Conservation (phyloP, 2,329 filamentous ascomycete genomes). For the Sclerotinia trifoliorum region DNA sequence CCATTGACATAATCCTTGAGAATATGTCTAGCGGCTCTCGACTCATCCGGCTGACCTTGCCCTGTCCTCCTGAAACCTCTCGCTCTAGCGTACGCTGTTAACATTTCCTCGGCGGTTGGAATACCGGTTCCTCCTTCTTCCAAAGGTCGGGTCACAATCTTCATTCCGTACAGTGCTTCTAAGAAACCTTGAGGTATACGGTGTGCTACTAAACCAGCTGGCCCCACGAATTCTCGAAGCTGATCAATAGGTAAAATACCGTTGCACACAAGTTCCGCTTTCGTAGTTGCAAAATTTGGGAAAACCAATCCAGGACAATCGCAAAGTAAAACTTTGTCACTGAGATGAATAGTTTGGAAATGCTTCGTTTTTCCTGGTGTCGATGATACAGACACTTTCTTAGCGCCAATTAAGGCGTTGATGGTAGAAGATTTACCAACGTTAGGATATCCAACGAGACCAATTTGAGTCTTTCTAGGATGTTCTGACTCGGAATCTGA, state of each 20-base stretch:
- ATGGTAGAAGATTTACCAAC: constrained; percentile 99
- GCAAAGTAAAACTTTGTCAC: constrained; percentile 84
- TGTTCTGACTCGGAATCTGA: constrained; percentile 47
- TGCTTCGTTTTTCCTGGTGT: constrained; percentile 99
- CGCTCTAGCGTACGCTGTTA: constrained; percentile 82
- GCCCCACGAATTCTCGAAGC: constrained; percentile 87
- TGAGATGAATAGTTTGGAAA: constrained; percentile 96
- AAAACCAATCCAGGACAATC: constrained; percentile 99
- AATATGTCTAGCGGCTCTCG: constrained; percentile 81
- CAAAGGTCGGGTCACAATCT: constrained; percentile 72
- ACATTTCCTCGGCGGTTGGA: constrained; percentile 80
- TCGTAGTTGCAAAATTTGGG: constrained; percentile 94
- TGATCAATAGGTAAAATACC: constrained; percentile 96
- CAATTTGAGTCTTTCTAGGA: constrained; percentile 76
- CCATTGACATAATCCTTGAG: constrained; percentile 98
- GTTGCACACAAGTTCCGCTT: constrained; percentile 93
- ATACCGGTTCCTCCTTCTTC: constrained; percentile 92
- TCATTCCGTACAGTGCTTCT: constrained; percentile 91
- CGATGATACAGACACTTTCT: constrained; percentile 96
- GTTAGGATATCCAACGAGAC: constrained; percentile 95
- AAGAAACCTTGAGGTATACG: constrained; percentile 86
- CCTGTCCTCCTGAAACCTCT: constrained; percentile 89
- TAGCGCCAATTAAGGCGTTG: constrained; percentile 96
- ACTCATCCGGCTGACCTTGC: constrained; percentile 88
- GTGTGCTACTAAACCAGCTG: constrained; percentile 75